Evolutionary conservation across 768 basidiomycete species (phyloP).

Genomic region (Calocybe cyanea): DNA sequence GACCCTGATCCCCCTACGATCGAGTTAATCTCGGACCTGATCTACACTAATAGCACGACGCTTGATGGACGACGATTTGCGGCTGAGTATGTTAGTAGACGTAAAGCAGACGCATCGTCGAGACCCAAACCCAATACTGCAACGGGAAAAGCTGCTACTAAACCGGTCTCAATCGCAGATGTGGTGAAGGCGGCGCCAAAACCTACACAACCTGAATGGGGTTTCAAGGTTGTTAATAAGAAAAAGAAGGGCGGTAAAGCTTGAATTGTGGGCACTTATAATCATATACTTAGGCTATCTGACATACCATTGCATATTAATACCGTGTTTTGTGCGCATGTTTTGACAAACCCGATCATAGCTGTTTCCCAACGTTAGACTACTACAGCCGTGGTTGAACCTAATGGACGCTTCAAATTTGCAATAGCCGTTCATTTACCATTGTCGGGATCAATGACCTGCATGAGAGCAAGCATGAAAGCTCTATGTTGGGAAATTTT

Average conservation of each 20-base stretch:
- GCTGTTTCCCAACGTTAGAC: too few relatives aligned
- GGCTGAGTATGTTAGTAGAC: conserved; percentile 81
- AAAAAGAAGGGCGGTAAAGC: conserved; percentile 81
- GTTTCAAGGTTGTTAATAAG: conserved; percentile 92
- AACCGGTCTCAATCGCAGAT: conserved; percentile 74
- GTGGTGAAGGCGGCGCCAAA: conserved; percentile 90
- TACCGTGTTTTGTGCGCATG: conserved; percentile 9
- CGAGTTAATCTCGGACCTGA: conserved; percentile 93
- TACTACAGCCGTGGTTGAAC: too few relatives aligned
- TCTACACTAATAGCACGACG: conserved; percentile 92
- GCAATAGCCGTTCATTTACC: too few relatives aligned
- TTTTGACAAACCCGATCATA: too few relatives aligned
- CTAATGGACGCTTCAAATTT: too few relatives aligned
- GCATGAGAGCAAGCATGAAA: too few relatives aligned
- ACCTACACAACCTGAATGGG: conserved; percentile 72
- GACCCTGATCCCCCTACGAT: conserved; percentile 79
- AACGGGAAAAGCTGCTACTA: conserved; percentile 36
- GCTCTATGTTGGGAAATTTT: too few relatives aligned
- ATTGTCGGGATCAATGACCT: too few relatives aligned
- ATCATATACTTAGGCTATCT: background rate
- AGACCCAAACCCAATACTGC: conserved; percentile 41
- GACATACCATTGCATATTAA: conserved; percentile 12
- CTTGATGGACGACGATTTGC: conserved; percentile 95
- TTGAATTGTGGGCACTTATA: conserved; percentile 28
- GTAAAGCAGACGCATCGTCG: conserved; percentile 74